Evolutionary conservation across 495 filamentous ascomycete species (phyloP), one percentile per base, ranked within the genome.

Genomic region (Penicillium robsamsonii): DNA sequence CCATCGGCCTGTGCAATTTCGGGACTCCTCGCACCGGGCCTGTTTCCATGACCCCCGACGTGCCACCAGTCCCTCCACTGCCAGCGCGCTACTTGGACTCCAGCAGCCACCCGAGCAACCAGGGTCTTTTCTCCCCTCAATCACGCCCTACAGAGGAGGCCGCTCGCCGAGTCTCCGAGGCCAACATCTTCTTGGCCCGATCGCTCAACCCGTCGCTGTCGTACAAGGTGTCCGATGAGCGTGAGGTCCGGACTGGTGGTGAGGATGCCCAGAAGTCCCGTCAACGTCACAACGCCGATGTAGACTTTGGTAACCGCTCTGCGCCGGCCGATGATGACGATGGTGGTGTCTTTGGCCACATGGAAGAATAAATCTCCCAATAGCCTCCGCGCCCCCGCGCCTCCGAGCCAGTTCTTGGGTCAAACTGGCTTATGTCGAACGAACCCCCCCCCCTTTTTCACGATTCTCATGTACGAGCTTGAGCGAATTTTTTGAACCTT

Each of bases 1-100:
- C 93, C 4, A 90, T 96, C 38, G 91, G 93, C 58, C 75, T 96
- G 58, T 97, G 94, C 82, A 95, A 91, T 69, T 92, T 96, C 65
- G 86, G 88, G 41, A 92, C 87, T 50, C 90, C 89, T 44, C 86
- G 88, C 35, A 84, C 79, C 10, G 83, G 87, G 11, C 84, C 89
- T 27, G 80, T 87, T 10, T 81, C 81, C 44, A 79, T 95, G 41
- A 85, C 87, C 6, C 72, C 83, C 15, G 92, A 93, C 61, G 85
- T 90, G 10, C 92, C 92, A 31, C 91, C 92, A 0, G 92, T 97
- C 9, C 92, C 92, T 25, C 87, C 90, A 25, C 75, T 96, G 51
- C 92, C 92, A 1, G 86, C 73, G 48, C 75, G 75, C 31, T 77
- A 69, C 53, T 60, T 79, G 17, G 74, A 75, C 35, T 67, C 69